Conservation (phyloP, 2,329 filamentous ascomycete genomes). For the Plectosphaerella cucumerina region DNA sequence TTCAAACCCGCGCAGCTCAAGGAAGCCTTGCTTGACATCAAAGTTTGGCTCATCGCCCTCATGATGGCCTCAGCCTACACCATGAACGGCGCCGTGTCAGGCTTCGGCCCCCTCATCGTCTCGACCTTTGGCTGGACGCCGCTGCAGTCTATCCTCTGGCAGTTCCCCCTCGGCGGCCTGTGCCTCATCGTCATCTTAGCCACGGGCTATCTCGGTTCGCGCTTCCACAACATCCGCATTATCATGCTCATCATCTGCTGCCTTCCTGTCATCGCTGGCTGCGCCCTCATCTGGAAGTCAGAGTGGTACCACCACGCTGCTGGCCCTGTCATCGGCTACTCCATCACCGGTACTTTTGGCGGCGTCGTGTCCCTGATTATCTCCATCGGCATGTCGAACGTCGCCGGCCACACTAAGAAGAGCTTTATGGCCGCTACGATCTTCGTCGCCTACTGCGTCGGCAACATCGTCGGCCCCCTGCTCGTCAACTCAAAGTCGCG, state of each 20-base stretch:
- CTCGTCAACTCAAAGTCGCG: conserved; percentile 65
- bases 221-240: conserved; percentile 59
- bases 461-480: conserved; percentile 73
- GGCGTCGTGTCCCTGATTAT: conserved; percentile 60
- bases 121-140: conserved; percentile 64
- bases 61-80: conserved; percentile 71
- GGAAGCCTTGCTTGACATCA: conserved; percentile 55
- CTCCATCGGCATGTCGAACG: conserved; percentile 57
- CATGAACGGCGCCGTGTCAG: conserved; percentile 66
- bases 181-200: conserved; percentile 63
- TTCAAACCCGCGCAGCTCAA: conserved; percentile 56
- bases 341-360: conserved; percentile 69
- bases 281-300: conserved; percentile 69
- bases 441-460: conserved; percentile 71
- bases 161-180: conserved; percentile 70
- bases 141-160: conserved; percentile 64
- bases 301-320: conserved; percentile 60
- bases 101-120: conserved; percentile 69
- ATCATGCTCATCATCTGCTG: conserved; percentile 62
- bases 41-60: conserved; percentile 59
- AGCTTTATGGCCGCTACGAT: conserved; percentile 70
- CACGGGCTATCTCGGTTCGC: conserved; percentile 60
- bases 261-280: conserved; percentile 71
- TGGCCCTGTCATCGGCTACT: conserved; percentile 66
- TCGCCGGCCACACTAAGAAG: conserved; percentile 75